Conservation (phyloP, 2,329 filamentous ascomycete genomes). For the Paracorniculantispora psalliotae region DNA sequence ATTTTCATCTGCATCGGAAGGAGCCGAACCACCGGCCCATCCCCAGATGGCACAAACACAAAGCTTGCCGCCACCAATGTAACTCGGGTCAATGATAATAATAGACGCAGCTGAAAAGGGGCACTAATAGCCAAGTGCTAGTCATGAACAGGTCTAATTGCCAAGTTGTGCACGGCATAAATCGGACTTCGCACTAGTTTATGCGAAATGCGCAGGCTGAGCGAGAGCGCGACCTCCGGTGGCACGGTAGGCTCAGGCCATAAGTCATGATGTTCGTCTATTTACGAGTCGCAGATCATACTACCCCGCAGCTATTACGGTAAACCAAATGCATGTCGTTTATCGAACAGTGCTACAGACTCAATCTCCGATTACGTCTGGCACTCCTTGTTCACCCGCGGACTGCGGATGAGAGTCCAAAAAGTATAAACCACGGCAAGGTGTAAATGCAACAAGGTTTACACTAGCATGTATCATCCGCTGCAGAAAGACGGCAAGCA, state of each 20-base stretch:
- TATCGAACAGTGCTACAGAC: not conserved
- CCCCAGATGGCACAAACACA: not conserved
- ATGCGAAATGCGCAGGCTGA: not conserved
- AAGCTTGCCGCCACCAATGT: conserved; percentile 1
- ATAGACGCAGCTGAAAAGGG: not conserved
- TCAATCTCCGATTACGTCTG: not conserved
- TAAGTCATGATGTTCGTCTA: not conserved
- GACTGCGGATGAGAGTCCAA: not conserved
- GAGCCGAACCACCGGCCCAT: not conserved
- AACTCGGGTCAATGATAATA: not conserved
- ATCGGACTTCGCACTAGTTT: not conserved
- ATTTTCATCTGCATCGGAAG: not conserved
- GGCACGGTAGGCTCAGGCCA: not conserved
- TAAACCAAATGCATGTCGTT: no score
- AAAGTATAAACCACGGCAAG: not conserved
- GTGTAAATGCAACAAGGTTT: not conserved
- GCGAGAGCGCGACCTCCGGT: no score
- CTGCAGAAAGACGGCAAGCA: not conserved
- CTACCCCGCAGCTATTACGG: no score
- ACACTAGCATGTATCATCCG: not conserved
- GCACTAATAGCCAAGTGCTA: not conserved
- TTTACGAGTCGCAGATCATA: not conserved
- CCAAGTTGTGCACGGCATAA: not conserved
- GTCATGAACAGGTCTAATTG: not conserved
- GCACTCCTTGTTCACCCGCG: not conserved